Evolutionary conservation across 208 protist genomes (phyloP).

Genomic region (Angomonas deanei): DNA sequence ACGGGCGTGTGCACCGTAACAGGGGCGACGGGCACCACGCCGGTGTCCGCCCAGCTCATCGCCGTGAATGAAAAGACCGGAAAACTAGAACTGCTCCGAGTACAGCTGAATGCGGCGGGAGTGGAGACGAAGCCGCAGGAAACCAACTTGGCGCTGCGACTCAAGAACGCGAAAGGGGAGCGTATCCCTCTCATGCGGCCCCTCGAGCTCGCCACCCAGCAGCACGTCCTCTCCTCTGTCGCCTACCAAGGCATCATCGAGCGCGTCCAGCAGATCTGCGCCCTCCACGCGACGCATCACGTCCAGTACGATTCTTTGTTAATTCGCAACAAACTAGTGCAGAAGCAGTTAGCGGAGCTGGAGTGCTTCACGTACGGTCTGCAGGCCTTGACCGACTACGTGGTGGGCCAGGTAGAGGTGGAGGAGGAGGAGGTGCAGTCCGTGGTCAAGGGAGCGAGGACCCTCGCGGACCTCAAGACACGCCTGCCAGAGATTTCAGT

Average conservation of each 20-base stretch:
- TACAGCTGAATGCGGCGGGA: neutral
- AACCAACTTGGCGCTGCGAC: conserved; percentile 17
- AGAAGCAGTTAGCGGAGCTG: conserved; percentile 62
- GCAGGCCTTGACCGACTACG: conserved; percentile 52
- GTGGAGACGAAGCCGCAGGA: neutral
- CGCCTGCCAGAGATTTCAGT: conserved; percentile 24
- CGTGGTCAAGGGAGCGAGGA: neutral
- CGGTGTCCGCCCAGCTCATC: conserved; percentile 15
- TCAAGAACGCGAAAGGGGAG: neutral
- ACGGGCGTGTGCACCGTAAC: conserved; percentile 8
- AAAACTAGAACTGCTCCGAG: neutral
- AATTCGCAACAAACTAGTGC: conserved; percentile 58
- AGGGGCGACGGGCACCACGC: neutral
- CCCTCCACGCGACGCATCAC: conserved; percentile 57
- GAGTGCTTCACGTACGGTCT: conserved; percentile 54
- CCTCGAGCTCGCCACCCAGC: conserved; percentile 30
- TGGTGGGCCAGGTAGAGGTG: conserved; percentile 31
- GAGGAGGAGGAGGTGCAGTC: conserved; percentile 12
- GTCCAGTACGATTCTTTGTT: conserved; percentile 60
- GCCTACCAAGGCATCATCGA: conserved; percentile 56
- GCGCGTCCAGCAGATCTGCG: conserved; percentile 49
- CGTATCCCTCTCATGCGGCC: conserved; percentile 13
- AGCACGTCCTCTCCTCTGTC: conserved; percentile 53
- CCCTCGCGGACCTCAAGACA: neutral
- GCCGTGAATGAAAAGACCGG: neutral